Base-by-base conservation (phyloP, 805 yeast genomes). In the Spencermartinsiella europaea region DNA sequence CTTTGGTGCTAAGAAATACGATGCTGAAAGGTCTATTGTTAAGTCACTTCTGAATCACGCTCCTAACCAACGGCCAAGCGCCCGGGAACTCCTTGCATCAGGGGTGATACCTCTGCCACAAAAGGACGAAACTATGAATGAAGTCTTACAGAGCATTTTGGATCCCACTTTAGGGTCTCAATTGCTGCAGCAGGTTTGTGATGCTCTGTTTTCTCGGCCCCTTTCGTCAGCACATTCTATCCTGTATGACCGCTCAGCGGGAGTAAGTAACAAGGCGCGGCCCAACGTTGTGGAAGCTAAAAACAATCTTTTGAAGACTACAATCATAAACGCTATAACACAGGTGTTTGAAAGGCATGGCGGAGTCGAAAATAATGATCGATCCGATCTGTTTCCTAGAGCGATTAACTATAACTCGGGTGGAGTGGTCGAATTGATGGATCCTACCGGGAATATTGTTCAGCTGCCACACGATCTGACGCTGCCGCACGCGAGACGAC, bases 141-240 rank as follows among this genome's bases (percentile, higher is more conserved):
- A 89, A 58, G 96, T 96, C 0, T 70, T 93, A 53, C 80, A 81
- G 53, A 85, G 89, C 22, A 66, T 93, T 48, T 84, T 95, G 0
- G 90, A 89, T 62, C 91, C 96, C 0, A 80, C 93, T 0, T 91
- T 95, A 0, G 80, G 95, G 1, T 86, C 96, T 0, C 90, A 95
- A 1, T 89, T 96, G 95, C 93, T 90, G 54, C 86, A 81, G 52
- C 95, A 89, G 62, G 96, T 93, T 0, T 76, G 96, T 59, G 85
- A 83, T 45, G 84, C 93, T 0, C 67, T 93, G 31, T 93, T 93
- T 63, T 74, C 85, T 14, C 95, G 87, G 56, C 89, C 96, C 0
- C 83, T 88, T 57, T 82, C 83, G 63, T 73, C 85, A 49, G 95
- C 95, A 0, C 81, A 83, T 53, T 96, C 88, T 62, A 76, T 88